Evolutionary conservation across 1,139 yeast species (phyloP).

Genomic region (Martiniozyma asiatica): DNA sequence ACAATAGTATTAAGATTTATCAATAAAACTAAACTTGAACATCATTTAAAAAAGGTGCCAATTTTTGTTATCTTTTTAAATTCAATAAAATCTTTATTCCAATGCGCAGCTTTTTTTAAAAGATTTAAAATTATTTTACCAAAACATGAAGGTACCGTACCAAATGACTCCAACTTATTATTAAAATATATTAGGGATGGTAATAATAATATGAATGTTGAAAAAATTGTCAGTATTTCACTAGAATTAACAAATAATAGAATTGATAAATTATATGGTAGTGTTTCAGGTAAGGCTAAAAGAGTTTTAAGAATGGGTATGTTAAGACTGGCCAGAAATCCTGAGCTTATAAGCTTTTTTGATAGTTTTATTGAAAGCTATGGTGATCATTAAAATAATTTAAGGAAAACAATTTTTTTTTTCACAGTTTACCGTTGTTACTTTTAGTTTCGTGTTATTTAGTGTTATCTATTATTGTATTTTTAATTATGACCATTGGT

Average conservation of each 20-base stretch:
- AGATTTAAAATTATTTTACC: constrained; percentile 12
- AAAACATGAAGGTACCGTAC: no score
- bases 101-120: constrained; percentile 15
- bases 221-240: no score
- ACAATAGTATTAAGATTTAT: constrained; percentile 13
- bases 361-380: constrained; percentile 13
- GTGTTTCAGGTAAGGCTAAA: constrained; percentile 10
- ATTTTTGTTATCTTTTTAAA: constrained; percentile 17
- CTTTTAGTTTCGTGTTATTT: background rate
- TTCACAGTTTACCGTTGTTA: background rate
- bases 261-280: no score
- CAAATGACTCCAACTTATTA: no score
- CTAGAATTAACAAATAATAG: no score
- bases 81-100: constrained; percentile 18
- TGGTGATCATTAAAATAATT: no score
- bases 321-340: constrained; percentile 11
- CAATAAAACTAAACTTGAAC: constrained; percentile 11
- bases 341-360: constrained; percentile 13
- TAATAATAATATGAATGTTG: no score
- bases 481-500: constrained; percentile 7
- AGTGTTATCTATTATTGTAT: background rate
- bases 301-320: constrained; percentile 11
- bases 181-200: no score
- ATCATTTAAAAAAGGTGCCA: constrained; percentile 12
- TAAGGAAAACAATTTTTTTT: background rate